Base-by-base conservation (phyloP, 495 filamentous ascomycete genomes). In the Penicillium roqueforti region DNA sequence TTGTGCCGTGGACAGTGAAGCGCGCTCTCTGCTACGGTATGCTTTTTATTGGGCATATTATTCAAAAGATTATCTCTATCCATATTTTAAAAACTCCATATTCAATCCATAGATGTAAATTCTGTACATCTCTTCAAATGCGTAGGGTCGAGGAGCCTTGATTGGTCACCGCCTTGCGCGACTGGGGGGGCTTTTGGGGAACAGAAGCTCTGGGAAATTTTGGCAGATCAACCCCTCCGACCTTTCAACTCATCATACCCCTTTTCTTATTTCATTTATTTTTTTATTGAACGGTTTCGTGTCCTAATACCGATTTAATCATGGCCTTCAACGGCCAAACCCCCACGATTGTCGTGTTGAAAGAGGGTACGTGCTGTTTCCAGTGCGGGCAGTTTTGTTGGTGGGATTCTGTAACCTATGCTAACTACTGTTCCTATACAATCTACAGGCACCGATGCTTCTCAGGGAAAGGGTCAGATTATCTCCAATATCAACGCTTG, bases 291-390 rank as follows among this genome's bases (percentile, higher is more conserved):
- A 52, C 55, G 42, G 51, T 59, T 51, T 51, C 56, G 51, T 39
- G 47, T 67, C 51, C 53, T 47, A 45, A 47, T 60, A 48, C 47
- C 50, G 45, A 60, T 61, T 52, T 60, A 60, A 69, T 37, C 50
- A 97, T 97, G 92, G 92, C 91, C 69, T 98, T 97, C 79, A 90
- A 89, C 72, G 93, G 92, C 73, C 93, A 98, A 76, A 91, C 93
- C 60, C 93, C 93, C 69, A 98, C 95, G 56, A 98, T 98, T 69
- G 88, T 98, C 68, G 95, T 98, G 75, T 82, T 98, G 59, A 95
- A 93, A 77, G 93, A 98, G 77, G 92, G 92, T 95, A 61, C 57
- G 87, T 78, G 68, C 71, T 62, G 51, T 53, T 62, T 61, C 60
- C 57, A 60, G 57, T 61, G 58, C 62, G 63, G 53, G 52, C 60